These are phyloP conservation scores for Hypoxylon sp. DNA, from an alignment of 2,329 filamentous ascomycete genomes.

Conservation along the genomic window DNA sequence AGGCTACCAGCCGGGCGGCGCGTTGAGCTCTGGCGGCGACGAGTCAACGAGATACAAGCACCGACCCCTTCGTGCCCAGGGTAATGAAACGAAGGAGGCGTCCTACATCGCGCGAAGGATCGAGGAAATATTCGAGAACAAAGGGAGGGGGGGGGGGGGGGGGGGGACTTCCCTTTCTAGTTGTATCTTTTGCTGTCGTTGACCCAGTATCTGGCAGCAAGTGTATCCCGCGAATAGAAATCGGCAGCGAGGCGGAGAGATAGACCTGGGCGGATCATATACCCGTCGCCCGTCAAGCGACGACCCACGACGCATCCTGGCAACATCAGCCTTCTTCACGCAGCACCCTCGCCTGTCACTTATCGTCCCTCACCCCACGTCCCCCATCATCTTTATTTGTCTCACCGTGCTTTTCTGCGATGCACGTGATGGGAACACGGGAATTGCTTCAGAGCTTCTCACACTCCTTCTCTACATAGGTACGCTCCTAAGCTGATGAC, in stretches of 20 bases:
- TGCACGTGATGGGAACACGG: neutral
- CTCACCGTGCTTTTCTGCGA: neutral
- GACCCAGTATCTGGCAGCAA: neutral
- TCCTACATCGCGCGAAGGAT: constrained; percentile 11
- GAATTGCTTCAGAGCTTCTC: constrained; percentile 11
- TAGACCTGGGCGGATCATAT: constrained; percentile 13
- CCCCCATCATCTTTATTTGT: constrained; percentile 5
- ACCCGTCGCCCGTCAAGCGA: constrained; percentile 9
- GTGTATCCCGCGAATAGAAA: constrained; percentile 11
- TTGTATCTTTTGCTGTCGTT: neutral
- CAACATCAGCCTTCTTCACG: constrained; percentile 10
- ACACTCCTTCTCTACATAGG: constrained; percentile 11
- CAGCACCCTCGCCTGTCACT: neutral
- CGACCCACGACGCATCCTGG: constrained; percentile 10
- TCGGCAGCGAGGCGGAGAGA: constrained; percentile 5
- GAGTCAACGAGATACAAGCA: neutral
- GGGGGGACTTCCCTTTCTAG: neutral
- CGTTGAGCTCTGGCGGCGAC: constrained; percentile 8
- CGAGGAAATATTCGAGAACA: neutral
- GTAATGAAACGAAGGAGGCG: constrained; percentile 5
- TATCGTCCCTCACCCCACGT: neutral
- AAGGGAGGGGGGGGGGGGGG: neutral
- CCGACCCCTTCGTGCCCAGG: neutral
- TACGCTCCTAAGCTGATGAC: constrained; percentile 2
- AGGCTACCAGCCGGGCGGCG: constrained; percentile 3